Base-by-base conservation (phyloP, 768 basidiomycete species). In the Xerocomellus intermedius region DNA sequence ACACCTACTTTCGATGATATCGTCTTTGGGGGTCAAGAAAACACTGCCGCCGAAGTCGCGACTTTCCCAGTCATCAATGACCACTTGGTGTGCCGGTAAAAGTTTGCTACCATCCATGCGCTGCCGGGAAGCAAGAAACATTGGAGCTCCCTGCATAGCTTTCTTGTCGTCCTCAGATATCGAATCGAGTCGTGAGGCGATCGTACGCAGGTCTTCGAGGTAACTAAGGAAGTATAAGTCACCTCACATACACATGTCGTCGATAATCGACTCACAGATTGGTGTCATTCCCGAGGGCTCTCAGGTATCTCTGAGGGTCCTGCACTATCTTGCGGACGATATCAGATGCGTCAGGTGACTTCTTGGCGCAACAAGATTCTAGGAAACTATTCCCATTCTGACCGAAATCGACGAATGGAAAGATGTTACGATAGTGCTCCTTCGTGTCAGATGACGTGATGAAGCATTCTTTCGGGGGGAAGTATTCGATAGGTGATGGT, bases 351-450 rank as follows among this genome's bases (percentile, higher is more conserved):
- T 63, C 60, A 1, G 56, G 61, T 4, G 41, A 63, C 45, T 50
- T 58, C 37, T 53, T 58, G 44, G 60, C 51, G 6, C 48, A 35
- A 24, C 60, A 61, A 12, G 30, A 54, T 1, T 63, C 61, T 1
- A 61, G 45, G 48, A 61, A 61, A 30, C 5, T 48, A 14, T 60
- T 60, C n/a, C 41, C 58, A 5, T 59, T n/a, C 28, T 2, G 48
- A 24, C 56, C 37, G 19, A 61, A 61, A 50, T 61, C 28, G 16
- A 61, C 60, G 17, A 58, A 63, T 5, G 60, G 21, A 42, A 61
- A 61, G 28, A 48, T 41, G 16, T 13, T 5, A 10, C 50, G 56
- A 63, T 59, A 16, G 33, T 58, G 56, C 1, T 35, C 33, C 52
- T 58, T 54, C 19, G 38, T 42, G 1, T 44, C 36, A 1, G 42